Conservation (phyloP, 2,329 filamentous ascomycete genomes). For the Dactylellina sp. region DNA sequence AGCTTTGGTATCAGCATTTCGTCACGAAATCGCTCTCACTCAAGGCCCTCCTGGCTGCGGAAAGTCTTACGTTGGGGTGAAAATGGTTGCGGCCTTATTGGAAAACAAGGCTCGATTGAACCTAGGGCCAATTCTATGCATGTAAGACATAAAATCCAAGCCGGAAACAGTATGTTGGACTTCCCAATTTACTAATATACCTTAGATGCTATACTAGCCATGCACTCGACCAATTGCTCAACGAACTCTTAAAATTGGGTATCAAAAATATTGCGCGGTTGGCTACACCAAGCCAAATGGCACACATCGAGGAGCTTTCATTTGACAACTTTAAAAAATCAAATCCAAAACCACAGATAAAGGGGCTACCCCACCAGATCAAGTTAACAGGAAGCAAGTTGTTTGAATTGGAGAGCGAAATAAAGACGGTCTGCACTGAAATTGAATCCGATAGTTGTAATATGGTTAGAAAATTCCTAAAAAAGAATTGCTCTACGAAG, state of each 20-base stretch:
- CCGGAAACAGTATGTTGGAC: neutral
- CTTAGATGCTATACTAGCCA: slow-evolving; percentile 69
- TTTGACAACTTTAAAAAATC: slow-evolving; percentile 34
- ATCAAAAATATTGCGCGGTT: slow-evolving; percentile 72
- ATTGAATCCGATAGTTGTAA: neutral
- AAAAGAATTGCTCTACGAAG: slow-evolving; percentile 14
- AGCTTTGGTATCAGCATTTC: slow-evolving; percentile 70
- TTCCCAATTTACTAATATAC: neutral
- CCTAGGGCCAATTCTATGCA: slow-evolving; percentile 68
- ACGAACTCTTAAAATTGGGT: slow-evolving; percentile 69
- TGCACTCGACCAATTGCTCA: slow-evolving; percentile 70
- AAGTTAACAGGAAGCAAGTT: neutral
- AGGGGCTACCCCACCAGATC: neutral
- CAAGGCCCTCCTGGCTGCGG: slow-evolving; percentile 79
- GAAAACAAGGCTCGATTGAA: slow-evolving; percentile 58
- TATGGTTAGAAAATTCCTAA: slow-evolving; percentile 16
- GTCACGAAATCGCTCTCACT: slow-evolving; percentile 70
- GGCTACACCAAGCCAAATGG: slow-evolving; percentile 69
- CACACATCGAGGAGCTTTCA: slow-evolving; percentile 64
- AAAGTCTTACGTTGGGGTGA: slow-evolving; percentile 73
- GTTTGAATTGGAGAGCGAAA: neutral
- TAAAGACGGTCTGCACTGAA: slow-evolving; percentile 5
- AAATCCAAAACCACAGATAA: neutral
- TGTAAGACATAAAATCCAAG: slow-evolving; percentile 59
- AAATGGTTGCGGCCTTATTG: slow-evolving; percentile 62